These are phyloP conservation scores for Akanthomyces uredinophilus DNA, from an alignment of 2,329 filamentous ascomycete species.

Conservation along the genomic window DNA sequence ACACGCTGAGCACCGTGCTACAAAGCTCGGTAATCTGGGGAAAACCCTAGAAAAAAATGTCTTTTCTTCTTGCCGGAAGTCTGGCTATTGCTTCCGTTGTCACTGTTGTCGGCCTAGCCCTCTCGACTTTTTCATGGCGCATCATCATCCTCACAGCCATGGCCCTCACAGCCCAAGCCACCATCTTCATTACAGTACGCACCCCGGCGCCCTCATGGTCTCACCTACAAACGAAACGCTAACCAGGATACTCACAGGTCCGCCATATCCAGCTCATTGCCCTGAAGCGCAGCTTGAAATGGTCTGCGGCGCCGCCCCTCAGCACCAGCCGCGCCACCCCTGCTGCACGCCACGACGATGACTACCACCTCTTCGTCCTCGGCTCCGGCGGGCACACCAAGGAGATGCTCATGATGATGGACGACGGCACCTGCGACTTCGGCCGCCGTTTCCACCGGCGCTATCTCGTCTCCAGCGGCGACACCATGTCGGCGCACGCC, in stretches of 20 bases:
- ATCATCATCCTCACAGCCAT: constrained; percentile 18
- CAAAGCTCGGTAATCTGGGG: no score
- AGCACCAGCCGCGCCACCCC: background rate
- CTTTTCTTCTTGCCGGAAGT: background rate
- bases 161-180: constrained; percentile 17
- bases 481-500: constrained; percentile 59
- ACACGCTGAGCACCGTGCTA: background rate
- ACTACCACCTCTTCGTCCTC: constrained; percentile 72
- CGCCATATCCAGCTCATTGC: constrained; percentile 27
- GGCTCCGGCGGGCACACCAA: constrained; percentile 92
- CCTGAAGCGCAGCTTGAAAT: constrained; percentile 18
- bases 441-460: constrained; percentile 59
- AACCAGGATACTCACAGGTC: constrained; percentile 20
- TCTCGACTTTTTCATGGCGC: constrained; percentile 13
- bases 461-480: constrained; percentile 75
- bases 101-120: background rate
- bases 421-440: constrained; percentile 48
- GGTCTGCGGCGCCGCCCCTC: background rate
- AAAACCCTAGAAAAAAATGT: background rate
- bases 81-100: background rate
- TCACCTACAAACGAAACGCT: constrained; percentile 13
- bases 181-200: constrained; percentile 29
- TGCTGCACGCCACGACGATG: constrained; percentile 17
- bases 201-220: background rate
- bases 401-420: constrained; percentile 86